Evolutionary conservation across 202 grass and related monocot genomes (phyloP).

Genomic region (Cymbopogon flexuosus): DNA sequence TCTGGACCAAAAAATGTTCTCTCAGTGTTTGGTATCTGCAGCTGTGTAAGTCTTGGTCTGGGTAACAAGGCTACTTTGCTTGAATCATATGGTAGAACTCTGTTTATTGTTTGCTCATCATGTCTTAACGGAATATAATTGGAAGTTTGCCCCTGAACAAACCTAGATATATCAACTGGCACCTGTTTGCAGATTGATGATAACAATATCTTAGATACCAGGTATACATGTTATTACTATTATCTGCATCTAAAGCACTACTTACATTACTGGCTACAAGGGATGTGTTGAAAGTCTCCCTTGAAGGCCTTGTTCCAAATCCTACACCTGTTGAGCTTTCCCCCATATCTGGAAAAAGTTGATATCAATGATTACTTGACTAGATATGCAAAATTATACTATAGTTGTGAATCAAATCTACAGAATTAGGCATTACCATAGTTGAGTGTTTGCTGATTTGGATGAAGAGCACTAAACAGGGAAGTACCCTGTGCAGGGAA

Average conservation of each 20-base stretch:
- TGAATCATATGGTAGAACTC: conserved; percentile 17
- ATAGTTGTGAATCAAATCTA: not conserved
- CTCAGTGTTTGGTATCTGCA: conserved; percentile 31
- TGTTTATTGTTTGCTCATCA: conserved; percentile 3
- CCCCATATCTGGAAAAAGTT: conserved; percentile 17
- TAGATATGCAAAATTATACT: conserved; percentile 2
- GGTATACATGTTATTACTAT: not conserved
- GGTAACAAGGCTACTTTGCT: conserved; percentile 16
- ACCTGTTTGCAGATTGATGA: conserved; percentile 31
- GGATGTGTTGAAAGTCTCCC: conserved; percentile 11
- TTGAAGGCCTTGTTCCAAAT: conserved; percentile 19
- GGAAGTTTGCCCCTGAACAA: conserved; percentile 22
- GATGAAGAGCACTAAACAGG: conserved; percentile 5
- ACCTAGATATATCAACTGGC: conserved; percentile 25
- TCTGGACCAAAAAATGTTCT: conserved; percentile 17
- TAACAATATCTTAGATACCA: conserved; percentile 12
- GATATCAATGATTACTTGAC: not conserved
- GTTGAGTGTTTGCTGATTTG: conserved; percentile 11
- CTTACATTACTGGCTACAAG: conserved; percentile 31
- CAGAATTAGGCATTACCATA: conserved; percentile 31
- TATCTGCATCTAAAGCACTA: not conserved
- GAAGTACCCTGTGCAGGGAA: conserved; percentile 22
- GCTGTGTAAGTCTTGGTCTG: conserved; percentile 23
- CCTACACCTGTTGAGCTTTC: not conserved
- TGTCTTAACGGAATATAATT: conserved; percentile 20